Conservation (phyloP, 1,284 basidiomycete species). For the Ceratobasidium papillatum region DNA sequence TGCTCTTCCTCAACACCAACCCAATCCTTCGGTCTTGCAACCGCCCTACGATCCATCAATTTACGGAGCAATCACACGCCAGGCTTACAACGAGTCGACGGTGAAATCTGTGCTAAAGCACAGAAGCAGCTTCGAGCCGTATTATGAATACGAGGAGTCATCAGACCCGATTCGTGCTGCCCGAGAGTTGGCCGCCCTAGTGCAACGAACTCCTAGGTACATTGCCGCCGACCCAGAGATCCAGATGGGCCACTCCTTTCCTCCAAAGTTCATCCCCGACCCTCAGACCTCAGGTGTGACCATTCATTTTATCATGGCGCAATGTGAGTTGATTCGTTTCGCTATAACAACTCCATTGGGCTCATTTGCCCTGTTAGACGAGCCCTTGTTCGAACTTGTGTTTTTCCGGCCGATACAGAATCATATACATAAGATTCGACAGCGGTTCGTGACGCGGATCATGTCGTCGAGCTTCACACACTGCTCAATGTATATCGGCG, state of each 20-base stretch:
- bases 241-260: neutral
- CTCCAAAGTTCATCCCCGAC: neutral
- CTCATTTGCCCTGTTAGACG: neutral
- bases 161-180: no score
- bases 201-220: no score
- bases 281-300: neutral
- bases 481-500: slow-evolving; percentile 26
- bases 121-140: no score
- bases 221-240: no score
- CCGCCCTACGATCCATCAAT: no score
- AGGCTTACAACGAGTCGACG: no score
- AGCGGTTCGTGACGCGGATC: neutral
- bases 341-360: neutral
- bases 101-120: no score
- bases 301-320: neutral
- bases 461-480: slow-evolving; percentile 10
- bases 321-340: neutral
- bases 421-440: neutral
- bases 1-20: no score
- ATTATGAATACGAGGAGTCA: no score
- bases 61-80: no score
- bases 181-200: no score
- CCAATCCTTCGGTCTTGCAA: no score
- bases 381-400: slow-evolving; percentile 16
- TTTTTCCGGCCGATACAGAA: neutral